Evolutionary conservation across 1,284 basidiomycete species (phyloP), one percentile per base, ranked within the genome.

Genomic region (Apiotrichum gracile): DNA sequence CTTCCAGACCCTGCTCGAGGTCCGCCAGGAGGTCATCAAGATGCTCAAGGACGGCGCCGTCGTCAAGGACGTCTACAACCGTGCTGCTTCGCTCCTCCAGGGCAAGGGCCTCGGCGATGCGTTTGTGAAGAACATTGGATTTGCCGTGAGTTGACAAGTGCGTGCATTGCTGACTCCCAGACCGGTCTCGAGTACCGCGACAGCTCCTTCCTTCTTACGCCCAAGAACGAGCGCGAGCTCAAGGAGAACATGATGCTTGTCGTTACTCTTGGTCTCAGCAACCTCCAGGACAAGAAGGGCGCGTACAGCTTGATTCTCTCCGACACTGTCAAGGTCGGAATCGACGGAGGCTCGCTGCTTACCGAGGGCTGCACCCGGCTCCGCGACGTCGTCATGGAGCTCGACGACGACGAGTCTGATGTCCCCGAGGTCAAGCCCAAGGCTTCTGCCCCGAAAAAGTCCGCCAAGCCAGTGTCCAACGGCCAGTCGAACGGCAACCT

Each of bases 151-250:
- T 73, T 29, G 13, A 12, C 4, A 8, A 7, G 8, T 19, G 42
- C 0, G 21, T 17, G 33, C 29, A 35, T 39, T 14, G 40, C 51
- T 67, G 22, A 67, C 29, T n/a, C 22, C 19, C 65, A 93, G 90
- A 93, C 85, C 70, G 91, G 91, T 14, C 83, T 97, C 69, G 94
- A 97, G 73, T 97, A 94, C 76, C 85, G 93, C 31, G 94, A 98
- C 70, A 85, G 87, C 12, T 79, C 84, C 0, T 96, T 91, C 69
- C 77, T 92, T 3, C 78, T 97, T 34, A 87, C 85, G 4, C 63
- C 84, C 13, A 97, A 97, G 77, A 93, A 89, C 66, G 77, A 75
- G 12, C 83, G 87, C 14, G 76, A 77, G 29, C 72, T 97, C 50
- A 83, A 83, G 68, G 77, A 84, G 47, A 85, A 86, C 68, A 96